Evolutionary conservation across 768 basidiomycete genomes (phyloP).

Genomic region (Trametes punicea): DNA sequence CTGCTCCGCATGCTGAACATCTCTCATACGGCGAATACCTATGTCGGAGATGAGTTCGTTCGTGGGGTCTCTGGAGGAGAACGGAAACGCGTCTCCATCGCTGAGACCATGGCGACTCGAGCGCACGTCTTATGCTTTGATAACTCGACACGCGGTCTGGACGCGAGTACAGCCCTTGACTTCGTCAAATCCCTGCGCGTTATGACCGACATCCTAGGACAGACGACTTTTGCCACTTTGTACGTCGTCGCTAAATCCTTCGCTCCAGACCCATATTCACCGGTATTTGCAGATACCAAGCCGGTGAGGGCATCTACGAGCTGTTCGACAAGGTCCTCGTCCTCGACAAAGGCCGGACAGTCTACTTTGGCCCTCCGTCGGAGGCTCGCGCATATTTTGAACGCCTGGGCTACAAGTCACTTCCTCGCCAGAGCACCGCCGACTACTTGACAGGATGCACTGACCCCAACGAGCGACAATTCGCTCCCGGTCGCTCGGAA

Average conservation of each 20-base stretch:
- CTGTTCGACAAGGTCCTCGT: slow-evolving; percentile 88
- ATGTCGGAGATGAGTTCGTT: slow-evolving; percentile 85
- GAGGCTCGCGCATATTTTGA: slow-evolving; percentile 81
- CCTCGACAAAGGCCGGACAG: slow-evolving; percentile 75
- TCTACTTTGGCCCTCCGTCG: slow-evolving; percentile 73
- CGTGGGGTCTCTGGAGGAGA: slow-evolving; percentile 80
- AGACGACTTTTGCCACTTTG: slow-evolving; percentile 78
- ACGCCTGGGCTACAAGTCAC: slow-evolving; percentile 63
- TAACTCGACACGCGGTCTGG: slow-evolving; percentile 77
- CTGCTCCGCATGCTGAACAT: slow-evolving; percentile 82
- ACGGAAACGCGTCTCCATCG: slow-evolving; percentile 77
- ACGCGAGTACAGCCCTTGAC: slow-evolving; percentile 86
- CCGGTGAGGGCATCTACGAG: slow-evolving; percentile 73
- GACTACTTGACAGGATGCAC: slow-evolving; percentile 86
- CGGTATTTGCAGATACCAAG: slow-evolving; percentile 42
- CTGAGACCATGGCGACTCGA: slow-evolving; percentile 83
- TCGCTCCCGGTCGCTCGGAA: slow-evolving; percentile 57
- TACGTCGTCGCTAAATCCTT: slow-evolving; percentile 36
- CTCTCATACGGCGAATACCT: slow-evolving; percentile 70
- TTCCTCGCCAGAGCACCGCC: slow-evolving; percentile 80
- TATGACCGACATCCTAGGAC: slow-evolving; percentile 79
- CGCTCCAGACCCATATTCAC: not conserved
- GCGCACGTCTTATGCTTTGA: slow-evolving; percentile 83
- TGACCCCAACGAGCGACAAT: slow-evolving; percentile 82
- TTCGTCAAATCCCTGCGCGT: slow-evolving; percentile 76